Percentiles rank a stretch among this genome's conserved stretches.
These are phyloP conservation scores for Tetrapisispora taiwanensis DNA, from an alignment of 805 yeast species.

Conservation along the genomic window DNA sequence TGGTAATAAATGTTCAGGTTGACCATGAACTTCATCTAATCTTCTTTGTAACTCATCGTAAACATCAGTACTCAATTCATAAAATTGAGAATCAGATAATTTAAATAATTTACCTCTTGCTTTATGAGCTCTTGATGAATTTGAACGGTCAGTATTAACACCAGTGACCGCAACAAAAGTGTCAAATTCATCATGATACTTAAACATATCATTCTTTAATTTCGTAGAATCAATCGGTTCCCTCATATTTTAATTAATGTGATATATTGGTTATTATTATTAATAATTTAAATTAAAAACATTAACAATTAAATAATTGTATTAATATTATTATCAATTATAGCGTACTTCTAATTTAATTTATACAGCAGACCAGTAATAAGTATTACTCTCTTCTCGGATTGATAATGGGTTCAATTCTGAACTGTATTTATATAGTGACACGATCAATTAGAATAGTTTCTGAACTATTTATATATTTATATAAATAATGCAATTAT, in stretches of 20 bases:
- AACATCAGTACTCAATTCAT: conserved; percentile 88
- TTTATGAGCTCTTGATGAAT: conserved; percentile 50
- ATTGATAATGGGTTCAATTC: too few relatives aligned
- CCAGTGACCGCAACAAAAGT: conserved; percentile 25
- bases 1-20: conserved; percentile 59
- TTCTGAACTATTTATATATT: too few relatives aligned
- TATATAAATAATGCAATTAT: too few relatives aligned
- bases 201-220: conserved; percentile 15
- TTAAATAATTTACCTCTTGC: conserved; percentile 81
- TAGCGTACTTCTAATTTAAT: too few relatives aligned
- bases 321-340: too few relatives aligned
- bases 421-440: too few relatives aligned
- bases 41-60: conserved; percentile 86
- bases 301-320: neutral
- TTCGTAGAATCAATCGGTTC: neutral
- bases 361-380: too few relatives aligned
- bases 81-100: conserved; percentile 71
- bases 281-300: too few relatives aligned
- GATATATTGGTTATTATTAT: too few relatives aligned
- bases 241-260: neutral
- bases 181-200: conserved; percentile 21
- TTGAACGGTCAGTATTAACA: conserved; percentile 22
- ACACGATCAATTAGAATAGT: too few relatives aligned
- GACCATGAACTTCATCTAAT: conserved; percentile 45
- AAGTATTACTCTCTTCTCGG: too few relatives aligned